phyloP scores from a whole-genome alignment of 306 rosid genomes.

The Rosa chinensis region DNA sequence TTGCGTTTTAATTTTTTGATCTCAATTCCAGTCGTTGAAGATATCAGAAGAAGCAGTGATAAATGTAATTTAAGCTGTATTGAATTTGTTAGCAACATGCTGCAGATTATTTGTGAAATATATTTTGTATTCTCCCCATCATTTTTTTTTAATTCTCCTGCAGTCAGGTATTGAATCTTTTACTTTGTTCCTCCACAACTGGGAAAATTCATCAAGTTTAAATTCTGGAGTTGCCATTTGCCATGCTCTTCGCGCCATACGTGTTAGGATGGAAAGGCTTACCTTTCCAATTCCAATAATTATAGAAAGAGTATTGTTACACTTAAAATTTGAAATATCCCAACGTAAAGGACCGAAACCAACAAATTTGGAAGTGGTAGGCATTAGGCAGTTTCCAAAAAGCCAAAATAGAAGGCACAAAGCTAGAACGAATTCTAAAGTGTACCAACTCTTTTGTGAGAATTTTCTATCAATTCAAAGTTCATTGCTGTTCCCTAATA shows the following conservation, averaged over 20 bases:
- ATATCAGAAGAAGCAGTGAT: conserved; percentile 49
- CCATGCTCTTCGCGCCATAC: neutral
- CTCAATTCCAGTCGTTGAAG: conserved; percentile 43
- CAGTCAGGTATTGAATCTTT: conserved; percentile 25
- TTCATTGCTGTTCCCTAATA: no score
- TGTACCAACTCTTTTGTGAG: neutral
- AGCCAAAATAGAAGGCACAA: neutral
- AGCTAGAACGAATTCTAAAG: no score
- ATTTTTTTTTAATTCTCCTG: neutral
- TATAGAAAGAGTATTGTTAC: neutral
- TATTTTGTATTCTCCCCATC: conserved; percentile 25
- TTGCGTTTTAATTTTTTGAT: conserved; percentile 34
- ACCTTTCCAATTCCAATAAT: neutral
- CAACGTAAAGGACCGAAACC: neutral
- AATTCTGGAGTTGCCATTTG: neutral
- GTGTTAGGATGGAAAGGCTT: neutral
- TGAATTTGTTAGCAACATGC: conserved; percentile 58
- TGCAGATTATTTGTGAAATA: conserved; percentile 54
- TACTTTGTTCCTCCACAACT: neutral
- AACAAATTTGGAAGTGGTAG: neutral
- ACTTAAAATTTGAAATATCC: neutral
- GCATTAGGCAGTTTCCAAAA: neutral
- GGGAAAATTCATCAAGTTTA: neutral
- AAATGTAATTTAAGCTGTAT: conserved; percentile 56
- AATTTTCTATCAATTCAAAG: no score